phyloP scores from a whole-genome alignment of 306 rosid species.

The Ochetophila trinervis region DNA sequence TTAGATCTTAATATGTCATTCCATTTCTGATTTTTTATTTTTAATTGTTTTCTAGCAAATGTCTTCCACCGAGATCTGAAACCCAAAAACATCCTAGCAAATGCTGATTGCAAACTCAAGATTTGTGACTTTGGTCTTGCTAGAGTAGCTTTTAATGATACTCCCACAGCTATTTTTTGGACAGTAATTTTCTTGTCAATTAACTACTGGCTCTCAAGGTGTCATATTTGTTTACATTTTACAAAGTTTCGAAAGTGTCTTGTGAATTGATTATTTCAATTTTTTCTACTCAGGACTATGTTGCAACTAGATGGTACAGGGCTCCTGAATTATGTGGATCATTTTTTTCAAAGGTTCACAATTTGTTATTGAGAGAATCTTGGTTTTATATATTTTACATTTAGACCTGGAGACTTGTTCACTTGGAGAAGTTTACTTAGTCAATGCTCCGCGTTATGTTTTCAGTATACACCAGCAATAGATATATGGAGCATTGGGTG shows the following conservation, averaged over 20 bases:
- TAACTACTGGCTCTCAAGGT: neutral
- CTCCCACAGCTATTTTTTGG: slow-evolving; percentile 99
- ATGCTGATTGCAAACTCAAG: slow-evolving; percentile 99
- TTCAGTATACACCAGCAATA: slow-evolving; percentile 98
- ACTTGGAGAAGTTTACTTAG: neutral
- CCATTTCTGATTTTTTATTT: slow-evolving; percentile 32
- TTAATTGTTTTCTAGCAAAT: slow-evolving; percentile 65
- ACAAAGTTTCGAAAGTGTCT: neutral
- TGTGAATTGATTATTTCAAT: slow-evolving; percentile 8
- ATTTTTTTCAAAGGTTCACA: slow-evolving; percentile 87
- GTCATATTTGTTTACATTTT: neutral
- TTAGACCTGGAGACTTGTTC: too few relatives aligned
- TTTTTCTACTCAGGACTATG: slow-evolving; percentile 72
- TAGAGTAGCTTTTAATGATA: slow-evolving; percentile 95
- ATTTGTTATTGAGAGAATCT: neutral
- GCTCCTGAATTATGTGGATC: slow-evolving; percentile 99
- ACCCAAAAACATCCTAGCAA: slow-evolving; percentile 95
- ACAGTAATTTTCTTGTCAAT: slow-evolving; percentile 54
- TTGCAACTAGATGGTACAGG: slow-evolving; percentile 98
- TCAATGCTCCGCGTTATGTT: slow-evolving; percentile 5
- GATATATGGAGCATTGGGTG: slow-evolving; percentile 99
- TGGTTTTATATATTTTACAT: neutral
- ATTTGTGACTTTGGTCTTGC: slow-evolving; percentile 99
- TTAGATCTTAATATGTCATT: slow-evolving; percentile 19
- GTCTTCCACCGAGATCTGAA: slow-evolving; percentile 98